Evolutionary conservation across 345 rosid species (phyloP).

Genomic region (Excoecaria cochinchinensis): DNA sequence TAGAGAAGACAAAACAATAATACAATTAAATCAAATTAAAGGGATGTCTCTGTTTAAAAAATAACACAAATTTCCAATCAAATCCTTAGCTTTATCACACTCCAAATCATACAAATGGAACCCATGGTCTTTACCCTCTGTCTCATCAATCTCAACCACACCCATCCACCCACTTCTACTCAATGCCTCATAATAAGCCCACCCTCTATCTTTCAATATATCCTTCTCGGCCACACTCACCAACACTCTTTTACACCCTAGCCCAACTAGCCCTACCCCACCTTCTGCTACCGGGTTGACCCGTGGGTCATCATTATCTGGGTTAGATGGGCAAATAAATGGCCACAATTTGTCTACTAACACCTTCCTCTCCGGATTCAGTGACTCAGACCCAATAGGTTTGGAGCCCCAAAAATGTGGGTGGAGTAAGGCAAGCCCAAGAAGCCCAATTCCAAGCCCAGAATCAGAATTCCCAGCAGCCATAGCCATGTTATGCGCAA

Average conservation of each 20-base stretch:
- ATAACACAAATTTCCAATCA: conserved; percentile 36
- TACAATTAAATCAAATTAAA: no score
- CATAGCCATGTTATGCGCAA: conserved; percentile 22
- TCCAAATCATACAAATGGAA: conserved; percentile 24
- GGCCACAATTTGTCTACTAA: conserved; percentile 43
- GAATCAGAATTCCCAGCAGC: conserved; percentile 7
- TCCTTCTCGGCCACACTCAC: conserved; percentile 24
- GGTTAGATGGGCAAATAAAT: conserved; percentile 40
- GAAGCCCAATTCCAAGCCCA: conserved; percentile 1
- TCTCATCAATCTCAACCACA: conserved; percentile 26
- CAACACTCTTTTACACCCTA: conserved; percentile 22
- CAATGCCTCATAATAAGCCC: conserved; percentile 22
- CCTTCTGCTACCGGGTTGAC: conserved; percentile 16
- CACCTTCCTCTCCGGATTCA: conserved; percentile 28
- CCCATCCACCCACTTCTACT: conserved; percentile 29
- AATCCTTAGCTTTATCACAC: conserved; percentile 32
- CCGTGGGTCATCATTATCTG: conserved; percentile 35
- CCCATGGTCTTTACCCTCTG: conserved; percentile 13
- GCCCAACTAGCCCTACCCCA: conserved; percentile 2
- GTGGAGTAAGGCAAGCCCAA: conserved; percentile 23
- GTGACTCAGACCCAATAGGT: neutral
- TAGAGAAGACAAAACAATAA: no score
- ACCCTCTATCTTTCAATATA: conserved; percentile 23
- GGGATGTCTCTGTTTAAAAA: conserved; percentile 39
- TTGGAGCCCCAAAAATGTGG: conserved; percentile 26